Evolutionary conservation across 495 filamentous ascomycete genomes (phyloP).

Genomic region (Trichoderma asperelloides): DNA sequence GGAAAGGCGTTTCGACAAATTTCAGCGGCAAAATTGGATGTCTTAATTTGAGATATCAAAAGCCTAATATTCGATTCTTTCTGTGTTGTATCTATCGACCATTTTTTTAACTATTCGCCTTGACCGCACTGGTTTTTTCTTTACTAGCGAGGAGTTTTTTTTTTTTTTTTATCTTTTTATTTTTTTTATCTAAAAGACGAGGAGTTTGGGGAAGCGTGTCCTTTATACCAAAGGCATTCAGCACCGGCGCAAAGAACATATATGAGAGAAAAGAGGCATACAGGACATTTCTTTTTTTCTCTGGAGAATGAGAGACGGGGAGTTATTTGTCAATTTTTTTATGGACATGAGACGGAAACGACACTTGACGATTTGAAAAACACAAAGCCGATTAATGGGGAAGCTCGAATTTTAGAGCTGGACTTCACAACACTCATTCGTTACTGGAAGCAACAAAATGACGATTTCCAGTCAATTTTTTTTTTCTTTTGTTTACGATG

Average conservation of each 20-base stretch:
- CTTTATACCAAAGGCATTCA: background rate
- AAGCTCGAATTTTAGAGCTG: background rate
- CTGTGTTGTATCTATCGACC: background rate
- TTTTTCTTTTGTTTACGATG: background rate
- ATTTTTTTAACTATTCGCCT: background rate
- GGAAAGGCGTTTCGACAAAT: background rate
- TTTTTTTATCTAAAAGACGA: constrained; percentile 4
- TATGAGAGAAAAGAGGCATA: constrained; percentile 2
- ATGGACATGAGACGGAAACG: background rate
- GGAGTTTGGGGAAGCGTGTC: constrained; percentile 7
- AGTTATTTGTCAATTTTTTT: background rate
- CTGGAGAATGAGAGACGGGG: background rate
- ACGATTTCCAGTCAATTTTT: background rate
- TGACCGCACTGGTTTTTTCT: background rate
- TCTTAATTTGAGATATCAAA: background rate
- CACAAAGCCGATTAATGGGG: background rate
- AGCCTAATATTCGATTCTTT: background rate
- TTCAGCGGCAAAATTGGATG: background rate
- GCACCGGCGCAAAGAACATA: background rate
- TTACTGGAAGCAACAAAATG: background rate
- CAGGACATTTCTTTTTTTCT: background rate
- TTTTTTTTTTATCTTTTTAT: background rate
- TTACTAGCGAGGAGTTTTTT: background rate
- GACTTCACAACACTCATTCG: background rate
- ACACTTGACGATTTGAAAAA: background rate